phyloP scores from a whole-genome alignment of 495 filamentous ascomycete genomes.

The Penicillium simplicissimum region DNA sequence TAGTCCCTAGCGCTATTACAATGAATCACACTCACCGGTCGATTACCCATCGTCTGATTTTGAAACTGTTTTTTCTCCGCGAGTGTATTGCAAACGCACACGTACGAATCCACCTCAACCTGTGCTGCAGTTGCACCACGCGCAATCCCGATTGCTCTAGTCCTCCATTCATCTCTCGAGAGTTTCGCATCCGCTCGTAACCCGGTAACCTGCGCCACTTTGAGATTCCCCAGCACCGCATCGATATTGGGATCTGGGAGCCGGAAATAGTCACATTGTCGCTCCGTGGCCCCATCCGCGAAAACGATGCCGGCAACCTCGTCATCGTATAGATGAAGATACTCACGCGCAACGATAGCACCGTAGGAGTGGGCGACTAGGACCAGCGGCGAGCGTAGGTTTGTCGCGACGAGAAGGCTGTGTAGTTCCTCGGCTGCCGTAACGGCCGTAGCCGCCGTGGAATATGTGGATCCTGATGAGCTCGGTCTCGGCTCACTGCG shows the following conservation, averaged over 20 bases:
- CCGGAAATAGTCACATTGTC: slow-evolving; percentile 32
- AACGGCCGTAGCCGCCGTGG: slow-evolving; percentile 13
- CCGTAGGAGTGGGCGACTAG: slow-evolving; percentile 56
- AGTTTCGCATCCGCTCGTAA: slow-evolving; percentile 28
- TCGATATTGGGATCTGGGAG: slow-evolving; percentile 34
- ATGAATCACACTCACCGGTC: slow-evolving; percentile 42
- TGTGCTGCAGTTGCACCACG: slow-evolving; percentile 23
- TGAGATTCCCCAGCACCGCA: slow-evolving; percentile 35
- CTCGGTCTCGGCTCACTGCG: slow-evolving; percentile 31
- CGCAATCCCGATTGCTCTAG: slow-evolving; percentile 36
- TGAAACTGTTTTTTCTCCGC: slow-evolving; percentile 36
- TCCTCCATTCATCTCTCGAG: slow-evolving; percentile 38
- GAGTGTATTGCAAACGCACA: slow-evolving; percentile 29
- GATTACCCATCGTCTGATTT: slow-evolving; percentile 28
- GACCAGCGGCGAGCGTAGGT: slow-evolving; percentile 36
- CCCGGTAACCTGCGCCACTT: slow-evolving; percentile 35
- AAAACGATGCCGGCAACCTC: slow-evolving; percentile 44
- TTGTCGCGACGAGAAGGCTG: slow-evolving; percentile 25
- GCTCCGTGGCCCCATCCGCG: slow-evolving; percentile 40
- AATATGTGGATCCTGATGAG: background rate
- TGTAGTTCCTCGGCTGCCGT: slow-evolving; percentile 37
- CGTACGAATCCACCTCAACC: slow-evolving; percentile 21
- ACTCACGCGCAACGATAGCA: slow-evolving; percentile 51
- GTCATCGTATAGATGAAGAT: slow-evolving; percentile 35
- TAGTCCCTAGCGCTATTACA: slow-evolving; percentile 35